These are phyloP conservation scores for Agastache rugosa DNA, from an alignment of 257 asterid genomes.

Conservation along the genomic window DNA sequence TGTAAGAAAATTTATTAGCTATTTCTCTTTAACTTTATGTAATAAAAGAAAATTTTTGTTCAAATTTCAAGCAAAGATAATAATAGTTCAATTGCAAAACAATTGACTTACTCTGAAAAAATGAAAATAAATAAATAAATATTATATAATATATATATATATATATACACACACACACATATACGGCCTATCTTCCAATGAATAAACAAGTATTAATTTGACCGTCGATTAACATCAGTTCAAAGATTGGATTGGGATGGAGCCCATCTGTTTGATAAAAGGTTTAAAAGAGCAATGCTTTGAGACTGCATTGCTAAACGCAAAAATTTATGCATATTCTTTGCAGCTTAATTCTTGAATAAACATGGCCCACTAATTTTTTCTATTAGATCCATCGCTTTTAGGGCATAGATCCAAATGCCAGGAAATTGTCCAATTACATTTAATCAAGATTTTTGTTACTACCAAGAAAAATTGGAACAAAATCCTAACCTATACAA, in stretches of 20 bases:
- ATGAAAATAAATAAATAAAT: too few species aligned
- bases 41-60: too few species aligned
- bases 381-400: conserved; percentile 33
- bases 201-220: conserved; percentile 27
- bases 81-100: too few species aligned
- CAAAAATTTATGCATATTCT: conserved; percentile 35
- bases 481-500: too few species aligned
- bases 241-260: conserved; percentile 27
- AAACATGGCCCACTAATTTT: conserved; percentile 27
- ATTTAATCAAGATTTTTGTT: conserved; percentile 18
- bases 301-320: conserved; percentile 31
- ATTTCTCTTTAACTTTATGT: too few species aligned
- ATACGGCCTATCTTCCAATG: too few species aligned
- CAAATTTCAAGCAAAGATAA: too few species aligned
- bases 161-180: too few species aligned
- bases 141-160: too few species aligned
- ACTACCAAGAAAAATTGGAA: background rate
- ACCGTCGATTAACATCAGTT: conserved; percentile 24
- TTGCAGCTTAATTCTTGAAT: conserved; percentile 17
- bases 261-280: conserved; percentile 46
- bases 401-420: conserved; percentile 39
- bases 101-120: too few species aligned
- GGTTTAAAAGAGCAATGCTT: conserved; percentile 41
- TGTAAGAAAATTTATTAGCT: too few species aligned
- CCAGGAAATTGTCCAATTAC: conserved; percentile 26